A percentile compares a stretch with the other conserved stretches of the same genome.
phyloP scores from a whole-genome alignment of 495 filamentous ascomycete genomes.

The Lepraria neglecta region DNA sequence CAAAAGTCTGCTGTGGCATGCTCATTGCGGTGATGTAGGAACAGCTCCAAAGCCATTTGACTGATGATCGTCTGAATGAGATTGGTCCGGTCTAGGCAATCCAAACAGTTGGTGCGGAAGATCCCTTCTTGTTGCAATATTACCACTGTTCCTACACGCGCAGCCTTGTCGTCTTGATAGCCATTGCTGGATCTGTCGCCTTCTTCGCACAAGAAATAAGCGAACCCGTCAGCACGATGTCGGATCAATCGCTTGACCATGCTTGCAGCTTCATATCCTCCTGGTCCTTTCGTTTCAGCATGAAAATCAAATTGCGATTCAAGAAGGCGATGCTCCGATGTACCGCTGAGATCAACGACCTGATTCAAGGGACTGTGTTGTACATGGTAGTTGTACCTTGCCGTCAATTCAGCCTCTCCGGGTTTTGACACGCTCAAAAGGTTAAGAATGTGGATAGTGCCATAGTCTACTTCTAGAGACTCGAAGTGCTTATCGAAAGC shows the following conservation, averaged over 20 bases:
- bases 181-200: conserved; percentile 38
- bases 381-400: conserved; percentile 71
- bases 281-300: conserved; percentile 80
- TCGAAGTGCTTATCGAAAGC: conserved; percentile 95
- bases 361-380: conserved; percentile 58
- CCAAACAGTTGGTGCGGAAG: conserved; percentile 92
- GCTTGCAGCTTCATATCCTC: conserved; percentile 81
- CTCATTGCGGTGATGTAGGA: conserved; percentile 62
- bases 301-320: conserved; percentile 92
- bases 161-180: conserved; percentile 28
- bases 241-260: conserved; percentile 68
- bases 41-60: conserved; percentile 78
- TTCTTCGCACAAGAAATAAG: conserved; percentile 80
- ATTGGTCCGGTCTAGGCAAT: conserved; percentile 94
- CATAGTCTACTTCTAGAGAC: conserved; percentile 72
- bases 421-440: conserved; percentile 80
- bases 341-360: conserved; percentile 34
- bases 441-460: conserved; percentile 84
- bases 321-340: conserved; percentile 63
- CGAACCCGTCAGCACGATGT: conserved; percentile 74
- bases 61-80: conserved; percentile 93
- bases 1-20: conserved; percentile 70
- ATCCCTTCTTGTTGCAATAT: conserved; percentile 88
- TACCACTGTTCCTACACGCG: conserved; percentile 51
- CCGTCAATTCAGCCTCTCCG: conserved; percentile 73